These are phyloP conservation scores for Ganoderma leucocontextum DNA, from an alignment of 1,284 basidiomycete species.

Conservation along the genomic window DNA sequence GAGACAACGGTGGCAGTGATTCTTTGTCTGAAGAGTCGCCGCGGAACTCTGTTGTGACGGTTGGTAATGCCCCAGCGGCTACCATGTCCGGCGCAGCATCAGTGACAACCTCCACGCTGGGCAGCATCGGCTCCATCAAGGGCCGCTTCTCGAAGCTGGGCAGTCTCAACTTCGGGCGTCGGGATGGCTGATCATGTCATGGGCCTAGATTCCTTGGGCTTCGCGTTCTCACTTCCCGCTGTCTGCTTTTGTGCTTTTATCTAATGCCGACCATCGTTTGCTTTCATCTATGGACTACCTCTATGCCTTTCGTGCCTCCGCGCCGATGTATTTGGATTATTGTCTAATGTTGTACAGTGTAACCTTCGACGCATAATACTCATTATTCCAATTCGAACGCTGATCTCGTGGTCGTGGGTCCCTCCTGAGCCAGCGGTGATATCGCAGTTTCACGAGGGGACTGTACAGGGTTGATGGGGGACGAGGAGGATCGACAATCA, in stretches of 20 bases:
- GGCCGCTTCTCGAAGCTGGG: slow-evolving; percentile 75
- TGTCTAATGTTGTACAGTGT: slow-evolving; percentile 42
- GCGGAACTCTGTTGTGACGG: slow-evolving; percentile 76
- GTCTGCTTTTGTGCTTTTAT: slow-evolving; percentile 14
- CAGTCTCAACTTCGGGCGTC: slow-evolving; percentile 72
- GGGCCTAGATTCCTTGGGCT: slow-evolving; percentile 9
- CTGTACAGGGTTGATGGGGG: not conserved
- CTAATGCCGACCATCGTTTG: slow-evolving; percentile 23
- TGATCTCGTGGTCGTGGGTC: not conserved
- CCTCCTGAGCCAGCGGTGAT: not conserved
- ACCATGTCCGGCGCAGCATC: slow-evolving; percentile 42
- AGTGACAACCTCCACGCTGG: slow-evolving; percentile 44
- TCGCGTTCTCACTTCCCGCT: slow-evolving; percentile 5
- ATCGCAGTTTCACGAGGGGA: not conserved
- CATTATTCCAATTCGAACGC: not conserved
- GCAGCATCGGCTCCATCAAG: slow-evolving; percentile 50
- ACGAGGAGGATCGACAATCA: not conserved
- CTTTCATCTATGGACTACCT: slow-evolving; percentile 15
- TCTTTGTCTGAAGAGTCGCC: slow-evolving; percentile 69
- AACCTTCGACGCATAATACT: slow-evolving; percentile 32
- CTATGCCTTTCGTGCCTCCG: slow-evolving; percentile 2
- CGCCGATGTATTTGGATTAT: slow-evolving; percentile 38
- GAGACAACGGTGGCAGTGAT: slow-evolving; percentile 65
- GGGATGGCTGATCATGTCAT: slow-evolving; percentile 46
- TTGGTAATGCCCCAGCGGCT: slow-evolving; percentile 41